phyloP scores from a whole-genome alignment of 179 eudicot species.

The Corrigiola litoralis region DNA sequence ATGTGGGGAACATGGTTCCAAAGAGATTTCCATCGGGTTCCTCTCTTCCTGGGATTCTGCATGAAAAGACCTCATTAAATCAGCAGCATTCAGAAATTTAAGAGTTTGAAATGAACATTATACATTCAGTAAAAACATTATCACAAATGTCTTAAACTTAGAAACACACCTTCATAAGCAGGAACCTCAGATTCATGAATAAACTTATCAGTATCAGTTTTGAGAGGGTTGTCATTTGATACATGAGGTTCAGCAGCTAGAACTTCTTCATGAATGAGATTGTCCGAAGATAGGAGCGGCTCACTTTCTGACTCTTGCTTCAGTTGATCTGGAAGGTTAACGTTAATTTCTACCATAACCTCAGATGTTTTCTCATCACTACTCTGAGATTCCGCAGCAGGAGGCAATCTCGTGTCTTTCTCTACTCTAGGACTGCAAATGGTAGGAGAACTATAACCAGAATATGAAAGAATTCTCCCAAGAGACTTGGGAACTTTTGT shows the following conservation, averaged over 20 bases:
- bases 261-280: slow-evolving; percentile 18
- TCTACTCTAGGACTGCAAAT: slow-evolving; percentile 49
- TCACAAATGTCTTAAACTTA: not conserved
- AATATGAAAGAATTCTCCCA: slow-evolving; percentile 60
- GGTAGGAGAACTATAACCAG: slow-evolving; percentile 51
- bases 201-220: slow-evolving; percentile 10
- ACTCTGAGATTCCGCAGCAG: slow-evolving; percentile 19
- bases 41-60: slow-evolving; percentile 23
- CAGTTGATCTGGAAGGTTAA: slow-evolving; percentile 16
- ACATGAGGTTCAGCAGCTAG: slow-evolving; percentile 16
- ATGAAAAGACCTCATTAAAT: slow-evolving; percentile 22
- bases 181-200: not conserved
- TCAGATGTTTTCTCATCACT: slow-evolving; percentile 27
- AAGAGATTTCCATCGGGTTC: slow-evolving; percentile 20
- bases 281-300: slow-evolving; percentile 13
- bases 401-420: slow-evolving; percentile 21
- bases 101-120: not conserved
- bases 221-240: slow-evolving; percentile 19
- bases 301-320: slow-evolving; percentile 22
- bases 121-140: not conserved
- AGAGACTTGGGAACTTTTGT: slow-evolving; percentile 50
- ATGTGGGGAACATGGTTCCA: slow-evolving; percentile 19
- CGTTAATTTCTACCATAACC: slow-evolving; percentile 17
- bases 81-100: slow-evolving; percentile 25
- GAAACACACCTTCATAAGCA: slow-evolving; percentile 38